Percentiles rank a stretch among this genome's conserved stretches.
phyloP scores from a whole-genome alignment of 2,329 filamentous ascomycete genomes.

The Fusarium veterinarium region DNA sequence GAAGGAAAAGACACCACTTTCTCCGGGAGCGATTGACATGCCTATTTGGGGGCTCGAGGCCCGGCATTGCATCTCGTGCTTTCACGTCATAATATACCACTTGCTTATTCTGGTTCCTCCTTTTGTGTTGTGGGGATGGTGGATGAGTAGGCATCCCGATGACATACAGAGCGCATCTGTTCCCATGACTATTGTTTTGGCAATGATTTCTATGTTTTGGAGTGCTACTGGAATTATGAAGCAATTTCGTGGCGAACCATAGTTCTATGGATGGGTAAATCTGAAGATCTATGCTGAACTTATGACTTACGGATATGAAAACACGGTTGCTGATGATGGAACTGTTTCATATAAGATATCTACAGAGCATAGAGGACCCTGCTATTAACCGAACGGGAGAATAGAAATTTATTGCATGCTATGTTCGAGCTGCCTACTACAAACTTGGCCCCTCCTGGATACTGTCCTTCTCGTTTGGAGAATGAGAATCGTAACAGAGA shows the following conservation, averaged over 20 bases:
- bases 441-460: background rate
- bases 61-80: conserved; percentile 7
- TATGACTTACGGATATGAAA: background rate
- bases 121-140: conserved; percentile 3
- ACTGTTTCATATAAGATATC: background rate
- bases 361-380: background rate
- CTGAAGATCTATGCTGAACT: background rate
- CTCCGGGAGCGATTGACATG: background rate
- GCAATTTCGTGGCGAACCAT: conserved; percentile 15
- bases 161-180: conserved; percentile 19
- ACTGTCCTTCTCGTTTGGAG: background rate
- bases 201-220: conserved; percentile 22
- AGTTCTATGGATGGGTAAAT: background rate
- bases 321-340: background rate
- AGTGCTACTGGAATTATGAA: conserved; percentile 20
- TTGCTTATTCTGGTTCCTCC: conserved; percentile 11
- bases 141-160: conserved; percentile 1
- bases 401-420: background rate
- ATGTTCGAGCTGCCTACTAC: background rate
- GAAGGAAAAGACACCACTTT: conserved; percentile 10
- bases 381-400: accelerated
- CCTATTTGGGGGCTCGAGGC: conserved; percentile 14
- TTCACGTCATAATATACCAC: conserved; percentile 9
- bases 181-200: conserved; percentile 12
- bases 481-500: background rate